Evolutionary conservation across 352 stramenopile species (phyloP), one percentile per base, ranked within the genome.

Genomic region (Globisporangium splendens): DNA sequence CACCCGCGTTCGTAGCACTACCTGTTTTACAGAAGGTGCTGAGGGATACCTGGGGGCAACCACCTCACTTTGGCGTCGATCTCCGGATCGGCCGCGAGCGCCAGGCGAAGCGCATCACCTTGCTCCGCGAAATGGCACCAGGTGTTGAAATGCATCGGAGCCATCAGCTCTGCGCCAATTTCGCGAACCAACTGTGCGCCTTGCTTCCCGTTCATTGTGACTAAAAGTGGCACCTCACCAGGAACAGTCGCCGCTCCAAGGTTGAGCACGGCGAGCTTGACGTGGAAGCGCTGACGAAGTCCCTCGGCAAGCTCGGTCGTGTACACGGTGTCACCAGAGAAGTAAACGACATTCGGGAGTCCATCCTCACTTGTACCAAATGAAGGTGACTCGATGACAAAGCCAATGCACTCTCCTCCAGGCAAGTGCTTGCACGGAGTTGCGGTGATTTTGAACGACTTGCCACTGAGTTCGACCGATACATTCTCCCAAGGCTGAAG

Each of bases 81-180:
- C 5, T 31, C 24, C 24, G 24, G 24, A 31, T 63, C 57, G 3
- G 57, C 50, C 5, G 28, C n/a, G 12, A 75, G 8, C 28, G 62
- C 47, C 5, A 18, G 43, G 41, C 54, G 61, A 17, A 57, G 38
- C 8, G 59, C 55, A 15, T 63, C 50, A 5, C 44, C 28, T 0
- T 55, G 39, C 44, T 76, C 49, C 1, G 41, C 42, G 51, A 80
- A 77, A 61, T 80, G 72, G 2, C 24, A 31, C 72, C 72, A 80
- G 47, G 72, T 77, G 50, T 75, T 62, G 22, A 70, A 80, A 61
- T 77, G 72, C 41, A 80, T 46, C 22, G 72, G 71, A 3, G 77
- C 66, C 50, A 79, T 61, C 24, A 69, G 66, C 46, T 66, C 54
- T 0, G 61, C 58, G 13, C 59, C 63, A 20, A 74, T 68, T 49